Conservation (phyloP, 495 filamentous ascomycete genomes). For the Trichocladium antarcticum region DNA sequence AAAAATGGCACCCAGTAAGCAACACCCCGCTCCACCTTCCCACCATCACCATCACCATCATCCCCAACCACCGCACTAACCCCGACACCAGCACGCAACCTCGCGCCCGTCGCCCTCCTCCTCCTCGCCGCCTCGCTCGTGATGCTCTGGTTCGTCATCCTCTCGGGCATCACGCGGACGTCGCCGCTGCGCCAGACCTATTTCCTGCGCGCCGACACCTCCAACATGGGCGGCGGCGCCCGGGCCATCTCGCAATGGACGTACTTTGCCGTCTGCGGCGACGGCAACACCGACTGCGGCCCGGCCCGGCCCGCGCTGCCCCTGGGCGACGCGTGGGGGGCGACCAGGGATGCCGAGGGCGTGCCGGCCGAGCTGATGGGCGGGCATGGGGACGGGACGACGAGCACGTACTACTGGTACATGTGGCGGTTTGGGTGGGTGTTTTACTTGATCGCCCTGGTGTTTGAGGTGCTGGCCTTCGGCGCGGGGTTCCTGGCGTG, state of each 20-base stretch:
- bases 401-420: constrained; percentile 40
- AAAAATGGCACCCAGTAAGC: constrained; percentile 10
- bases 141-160: constrained; percentile 68
- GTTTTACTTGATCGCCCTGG: constrained; percentile 60
- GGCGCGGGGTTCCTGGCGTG: constrained; percentile 43
- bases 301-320: constrained; percentile 33
- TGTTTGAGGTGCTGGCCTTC: constrained; percentile 47
- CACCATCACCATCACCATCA: background rate
- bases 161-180: constrained; percentile 51
- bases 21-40: background rate
- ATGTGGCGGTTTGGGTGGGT: constrained; percentile 58
- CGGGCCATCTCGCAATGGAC: constrained; percentile 66
- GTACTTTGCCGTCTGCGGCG: constrained; percentile 61
- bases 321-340: constrained; percentile 41
- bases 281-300: constrained; percentile 39
- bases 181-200: constrained; percentile 63
- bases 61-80: background rate
- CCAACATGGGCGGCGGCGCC: constrained; percentile 56
- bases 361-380: constrained; percentile 37
- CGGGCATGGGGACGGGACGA: constrained; percentile 36
- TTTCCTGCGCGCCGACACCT: constrained; percentile 68
- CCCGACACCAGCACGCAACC: constrained; percentile 20
- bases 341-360: constrained; percentile 22
- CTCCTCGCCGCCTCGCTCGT: constrained; percentile 64
- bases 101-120: constrained; percentile 51